These are phyloP conservation scores for Mucor circinelloides DNA, from an alignment of 371 early-diverging fungal genomes.

Conservation along the genomic window DNA sequence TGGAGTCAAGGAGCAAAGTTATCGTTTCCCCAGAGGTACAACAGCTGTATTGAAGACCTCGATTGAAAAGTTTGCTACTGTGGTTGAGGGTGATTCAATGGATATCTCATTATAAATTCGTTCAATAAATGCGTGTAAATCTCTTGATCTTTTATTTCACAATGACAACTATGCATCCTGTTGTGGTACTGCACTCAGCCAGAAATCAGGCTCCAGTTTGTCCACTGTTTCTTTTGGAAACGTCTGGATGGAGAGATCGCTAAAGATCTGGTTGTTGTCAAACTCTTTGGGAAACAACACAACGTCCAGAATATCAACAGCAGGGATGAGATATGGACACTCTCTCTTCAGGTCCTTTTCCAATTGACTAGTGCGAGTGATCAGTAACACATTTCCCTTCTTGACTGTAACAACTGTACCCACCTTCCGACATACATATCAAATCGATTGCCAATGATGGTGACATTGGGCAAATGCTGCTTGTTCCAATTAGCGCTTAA, in stretches of 20 bases:
- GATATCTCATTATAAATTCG: slow-evolving; percentile 45
- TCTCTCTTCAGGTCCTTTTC: slow-evolving; percentile 51
- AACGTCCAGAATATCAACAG: slow-evolving; percentile 40
- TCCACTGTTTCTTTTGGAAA: slow-evolving; percentile 25
- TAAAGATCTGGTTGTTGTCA: slow-evolving; percentile 61
- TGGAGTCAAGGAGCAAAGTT: slow-evolving; percentile 82
- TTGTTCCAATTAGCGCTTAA: slow-evolving; percentile 61
- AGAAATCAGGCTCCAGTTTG: slow-evolving; percentile 7
- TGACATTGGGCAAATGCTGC: slow-evolving; percentile 32
- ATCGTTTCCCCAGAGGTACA: slow-evolving; percentile 56
- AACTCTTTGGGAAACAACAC: slow-evolving; percentile 53
- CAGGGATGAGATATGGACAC: slow-evolving; percentile 60
- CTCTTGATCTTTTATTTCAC: not conserved
- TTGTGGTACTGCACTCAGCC: not conserved
- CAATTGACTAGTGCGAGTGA: slow-evolving; percentile 36
- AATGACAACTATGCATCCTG: not conserved
- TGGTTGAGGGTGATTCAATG: slow-evolving; percentile 55
- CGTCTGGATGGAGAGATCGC: slow-evolving; percentile 51
- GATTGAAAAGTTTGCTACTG: slow-evolving; percentile 39
- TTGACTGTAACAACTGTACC: too few species aligned
- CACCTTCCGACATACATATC: slow-evolving; percentile 66
- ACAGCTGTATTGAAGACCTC: slow-evolving; percentile 53
- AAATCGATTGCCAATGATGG: slow-evolving; percentile 59
- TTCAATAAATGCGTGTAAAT: not conserved
- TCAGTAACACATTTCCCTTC: not conserved